A percentile compares a stretch with the other conserved stretches of the same genome.
Evolutionary conservation across 2,329 filamentous ascomycete species (phyloP).

Genomic region (Spiromastix sp.): DNA sequence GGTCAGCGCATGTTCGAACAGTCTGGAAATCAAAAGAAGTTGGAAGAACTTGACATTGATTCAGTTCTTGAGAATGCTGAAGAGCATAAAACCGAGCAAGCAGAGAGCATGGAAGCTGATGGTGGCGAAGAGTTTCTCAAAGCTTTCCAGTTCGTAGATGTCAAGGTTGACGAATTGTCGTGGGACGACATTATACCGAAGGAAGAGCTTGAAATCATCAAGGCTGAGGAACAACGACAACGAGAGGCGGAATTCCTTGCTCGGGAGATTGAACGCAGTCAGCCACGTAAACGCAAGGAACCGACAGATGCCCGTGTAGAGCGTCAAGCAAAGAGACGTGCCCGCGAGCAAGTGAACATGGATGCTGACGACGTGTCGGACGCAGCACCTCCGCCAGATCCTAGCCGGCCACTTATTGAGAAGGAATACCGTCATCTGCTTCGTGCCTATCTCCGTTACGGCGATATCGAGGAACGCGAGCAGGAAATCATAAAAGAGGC

Average conservation of each 20-base stretch:
- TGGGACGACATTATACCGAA: conserved; percentile 99
- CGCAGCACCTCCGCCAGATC: conserved; percentile 56
- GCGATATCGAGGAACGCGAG: conserved; percentile 76
- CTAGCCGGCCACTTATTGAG: conserved; percentile 78
- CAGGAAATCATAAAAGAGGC: conserved; percentile 84
- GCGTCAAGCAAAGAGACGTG: conserved; percentile 59
- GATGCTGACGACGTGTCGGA: conserved; percentile 65
- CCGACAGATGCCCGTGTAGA: conserved; percentile 52
- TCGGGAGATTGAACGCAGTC: conserved; percentile 72
- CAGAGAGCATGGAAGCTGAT: conserved; percentile 86
- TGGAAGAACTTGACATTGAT: conserved; percentile 91
- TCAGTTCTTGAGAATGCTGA: conserved; percentile 94
- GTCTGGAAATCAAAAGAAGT: conserved; percentile 87
- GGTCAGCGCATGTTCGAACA: conserved; percentile 99
- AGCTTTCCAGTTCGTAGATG: conserved; percentile 86
- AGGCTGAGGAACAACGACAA: conserved; percentile 76
- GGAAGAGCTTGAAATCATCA: conserved; percentile 80
- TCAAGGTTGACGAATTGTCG: conserved; percentile 84
- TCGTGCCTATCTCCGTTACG: conserved; percentile 80
- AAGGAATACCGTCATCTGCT: conserved; percentile 91
- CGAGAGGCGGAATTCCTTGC: conserved; percentile 74
- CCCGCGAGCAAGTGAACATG: conserved; percentile 52
- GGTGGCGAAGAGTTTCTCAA: conserved; percentile 94
- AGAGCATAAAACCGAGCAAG: conserved; percentile 90
- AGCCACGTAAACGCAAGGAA: conserved; percentile 63